These are phyloP conservation scores for Mycena olivaceomarginata DNA, from an alignment of 768 basidiomycete species.

Conservation along the genomic window DNA sequence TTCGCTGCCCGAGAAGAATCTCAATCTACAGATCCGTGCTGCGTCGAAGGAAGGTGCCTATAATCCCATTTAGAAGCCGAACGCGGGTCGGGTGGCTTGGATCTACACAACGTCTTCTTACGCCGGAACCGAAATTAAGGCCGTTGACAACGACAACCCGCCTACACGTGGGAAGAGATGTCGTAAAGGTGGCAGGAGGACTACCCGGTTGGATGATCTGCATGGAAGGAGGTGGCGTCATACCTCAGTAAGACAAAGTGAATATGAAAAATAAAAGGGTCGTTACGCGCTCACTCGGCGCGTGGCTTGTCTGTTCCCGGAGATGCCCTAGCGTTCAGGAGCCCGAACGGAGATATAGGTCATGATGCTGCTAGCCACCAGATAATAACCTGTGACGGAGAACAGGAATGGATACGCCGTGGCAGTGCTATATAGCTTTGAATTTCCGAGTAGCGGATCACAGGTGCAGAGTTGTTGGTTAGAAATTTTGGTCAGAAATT, in stretches of 20 bases:
- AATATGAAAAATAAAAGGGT: constrained; percentile 21
- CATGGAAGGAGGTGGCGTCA: constrained; percentile 36
- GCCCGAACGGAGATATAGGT: too few relatives aligned
- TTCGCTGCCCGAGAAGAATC: constrained; percentile 37
- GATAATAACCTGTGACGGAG: too few relatives aligned
- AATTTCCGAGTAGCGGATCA: too few relatives aligned
- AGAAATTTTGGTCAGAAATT: too few relatives aligned
- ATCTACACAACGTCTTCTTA: constrained; percentile 11
- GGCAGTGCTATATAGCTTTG: too few relatives aligned
- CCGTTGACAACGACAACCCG: constrained; percentile 5
- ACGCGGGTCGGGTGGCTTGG: constrained; percentile 1
- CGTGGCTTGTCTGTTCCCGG: not conserved
- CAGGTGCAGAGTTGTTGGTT: too few relatives aligned
- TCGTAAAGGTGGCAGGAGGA: constrained; percentile 14
- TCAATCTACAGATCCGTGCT: constrained; percentile 35
- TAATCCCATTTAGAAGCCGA: constrained; percentile 29
- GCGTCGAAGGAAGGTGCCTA: constrained; percentile 1
- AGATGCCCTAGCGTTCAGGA: too few relatives aligned
- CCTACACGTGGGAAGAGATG: not conserved
- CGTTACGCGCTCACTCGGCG: not conserved
- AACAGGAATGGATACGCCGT: too few relatives aligned
- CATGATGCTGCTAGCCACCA: too few relatives aligned
- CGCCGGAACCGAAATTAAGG: constrained; percentile 41
- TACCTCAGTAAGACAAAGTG: constrained; percentile 29
- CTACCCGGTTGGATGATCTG: constrained; percentile 13